These are phyloP conservation scores for Ocimum tenuiflorum DNA, from an alignment of 257 asterid genomes.

Conservation along the genomic window DNA sequence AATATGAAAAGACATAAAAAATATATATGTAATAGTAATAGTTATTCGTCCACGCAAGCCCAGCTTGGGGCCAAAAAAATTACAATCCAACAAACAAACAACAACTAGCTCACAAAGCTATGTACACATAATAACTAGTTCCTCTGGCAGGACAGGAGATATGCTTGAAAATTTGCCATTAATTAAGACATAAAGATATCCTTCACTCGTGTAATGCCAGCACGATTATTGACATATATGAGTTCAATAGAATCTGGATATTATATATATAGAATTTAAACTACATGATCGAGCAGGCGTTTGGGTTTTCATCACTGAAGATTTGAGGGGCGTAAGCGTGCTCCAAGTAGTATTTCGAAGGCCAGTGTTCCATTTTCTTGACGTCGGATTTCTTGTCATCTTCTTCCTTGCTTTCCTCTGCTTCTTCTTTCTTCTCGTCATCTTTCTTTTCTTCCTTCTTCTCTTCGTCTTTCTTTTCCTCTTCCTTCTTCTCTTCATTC, in stretches of 20 bases:
- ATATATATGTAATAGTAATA: not conserved
- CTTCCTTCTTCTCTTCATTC: slow-evolving; percentile 53
- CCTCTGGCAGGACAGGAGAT: not conserved
- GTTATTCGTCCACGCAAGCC: not conserved
- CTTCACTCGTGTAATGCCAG: not conserved
- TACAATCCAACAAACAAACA: not conserved
- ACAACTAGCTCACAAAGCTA: not conserved
- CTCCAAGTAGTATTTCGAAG: slow-evolving; percentile 54
- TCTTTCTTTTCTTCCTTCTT: slow-evolving; percentile 27
- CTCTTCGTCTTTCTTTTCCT: slow-evolving; percentile 35
- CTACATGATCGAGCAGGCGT: slow-evolving; percentile 75
- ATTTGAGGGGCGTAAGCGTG: slow-evolving; percentile 56
- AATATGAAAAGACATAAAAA: not conserved
- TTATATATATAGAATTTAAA: not conserved
- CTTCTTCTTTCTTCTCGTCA: slow-evolving; percentile 23
- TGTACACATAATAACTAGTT: not conserved
- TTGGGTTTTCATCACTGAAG: slow-evolving; percentile 87
- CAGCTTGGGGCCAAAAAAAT: not conserved
- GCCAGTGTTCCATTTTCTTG: slow-evolving; percentile 59
- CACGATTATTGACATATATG: slow-evolving; percentile 14
- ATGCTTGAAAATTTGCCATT: not conserved
- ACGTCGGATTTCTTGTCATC: slow-evolving; percentile 37
- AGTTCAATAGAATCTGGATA: not conserved
- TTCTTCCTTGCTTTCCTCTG: slow-evolving; percentile 27
- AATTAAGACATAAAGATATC: too few species aligned